Conservation (phyloP, 805 yeast species). For the Cyberlindnera galapagoensis region DNA sequence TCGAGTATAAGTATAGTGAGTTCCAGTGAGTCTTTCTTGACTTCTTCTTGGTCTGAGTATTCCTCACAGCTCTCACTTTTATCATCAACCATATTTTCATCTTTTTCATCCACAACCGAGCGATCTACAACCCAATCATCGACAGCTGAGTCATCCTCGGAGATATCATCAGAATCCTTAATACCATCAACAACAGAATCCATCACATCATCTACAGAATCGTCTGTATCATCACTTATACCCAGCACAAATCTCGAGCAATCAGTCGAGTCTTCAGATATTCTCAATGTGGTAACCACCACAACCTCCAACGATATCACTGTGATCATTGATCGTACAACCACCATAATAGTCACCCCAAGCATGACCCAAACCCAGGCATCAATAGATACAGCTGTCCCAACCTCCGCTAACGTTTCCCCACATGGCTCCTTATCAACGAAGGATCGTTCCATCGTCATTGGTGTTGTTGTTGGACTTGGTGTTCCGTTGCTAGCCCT, state of each 20-base stretch:
- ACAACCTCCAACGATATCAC: slow-evolving; percentile 11
- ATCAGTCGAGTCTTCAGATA: slow-evolving; percentile 1
- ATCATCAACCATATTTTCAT: neutral
- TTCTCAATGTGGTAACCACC: too few species aligned
- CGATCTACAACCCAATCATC: slow-evolving; percentile 5
- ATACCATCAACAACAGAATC: slow-evolving; percentile 4
- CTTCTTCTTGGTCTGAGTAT: neutral
- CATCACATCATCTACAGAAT: slow-evolving; percentile 1
- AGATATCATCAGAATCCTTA: slow-evolving; percentile 4
- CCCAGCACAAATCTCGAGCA: slow-evolving; percentile 1
- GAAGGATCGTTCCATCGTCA: slow-evolving; percentile 43
- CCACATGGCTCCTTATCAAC: slow-evolving; percentile 35
- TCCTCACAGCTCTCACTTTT: neutral
- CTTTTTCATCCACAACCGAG: slow-evolving; percentile 2
- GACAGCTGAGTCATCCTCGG: slow-evolving; percentile 1
- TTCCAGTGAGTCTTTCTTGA: neutral
- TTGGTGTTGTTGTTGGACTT: slow-evolving; percentile 58
- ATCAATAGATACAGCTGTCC: slow-evolving; percentile 17
- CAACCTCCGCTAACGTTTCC: slow-evolving; percentile 11
- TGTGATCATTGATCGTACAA: slow-evolving; percentile 17
- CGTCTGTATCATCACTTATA: neutral
- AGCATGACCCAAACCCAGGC: too few species aligned
- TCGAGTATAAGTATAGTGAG: too few species aligned
- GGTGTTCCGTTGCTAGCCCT: slow-evolving; percentile 9
- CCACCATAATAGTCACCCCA: too few species aligned